These are phyloP conservation scores for Telopea speciosissima DNA, from an alignment of 177 flowering plant species.

Conservation along the genomic window DNA sequence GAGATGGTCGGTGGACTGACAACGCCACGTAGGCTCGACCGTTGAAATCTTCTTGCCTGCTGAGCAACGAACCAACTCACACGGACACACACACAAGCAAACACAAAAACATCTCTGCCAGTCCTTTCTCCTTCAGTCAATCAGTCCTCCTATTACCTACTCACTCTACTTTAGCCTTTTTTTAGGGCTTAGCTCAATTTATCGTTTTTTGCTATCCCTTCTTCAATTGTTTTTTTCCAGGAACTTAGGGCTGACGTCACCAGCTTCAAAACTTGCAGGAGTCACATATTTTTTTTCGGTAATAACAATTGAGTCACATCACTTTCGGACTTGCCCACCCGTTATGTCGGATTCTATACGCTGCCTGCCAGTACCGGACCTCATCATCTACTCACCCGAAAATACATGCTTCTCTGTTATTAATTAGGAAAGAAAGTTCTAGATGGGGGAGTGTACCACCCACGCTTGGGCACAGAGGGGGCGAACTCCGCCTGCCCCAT, in stretches of 20 bases:
- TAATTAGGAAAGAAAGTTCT: too few species aligned
- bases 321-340: slow-evolving; percentile 1
- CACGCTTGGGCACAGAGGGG: too few species aligned
- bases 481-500: too few species aligned
- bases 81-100: too few species aligned
- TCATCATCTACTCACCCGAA: not conserved
- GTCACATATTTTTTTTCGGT: too few species aligned
- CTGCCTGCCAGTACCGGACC: slow-evolving; percentile 6
- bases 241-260: slow-evolving; percentile 1
- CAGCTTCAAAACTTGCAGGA: not conserved
- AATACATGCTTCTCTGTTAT: not conserved
- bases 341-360: slow-evolving; percentile 2
- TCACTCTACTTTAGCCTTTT: too few species aligned
- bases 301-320: slow-evolving; percentile 7
- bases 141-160: too few species aligned
- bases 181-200: too few species aligned
- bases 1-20: slow-evolving; percentile 29
- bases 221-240: not conserved
- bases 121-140: not conserved
- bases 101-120: too few species aligned
- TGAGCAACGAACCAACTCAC: not conserved
- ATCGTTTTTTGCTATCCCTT: too few species aligned
- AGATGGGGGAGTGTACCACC: too few species aligned
- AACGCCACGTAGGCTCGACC: slow-evolving; percentile 17
- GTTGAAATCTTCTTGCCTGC: slow-evolving; percentile 15